Percentiles rank a stretch among this genome's conserved stretches.
These are phyloP conservation scores for Calonectria hongkongensis DNA, from an alignment of 2,329 filamentous ascomycete genomes.

Conservation along the genomic window DNA sequence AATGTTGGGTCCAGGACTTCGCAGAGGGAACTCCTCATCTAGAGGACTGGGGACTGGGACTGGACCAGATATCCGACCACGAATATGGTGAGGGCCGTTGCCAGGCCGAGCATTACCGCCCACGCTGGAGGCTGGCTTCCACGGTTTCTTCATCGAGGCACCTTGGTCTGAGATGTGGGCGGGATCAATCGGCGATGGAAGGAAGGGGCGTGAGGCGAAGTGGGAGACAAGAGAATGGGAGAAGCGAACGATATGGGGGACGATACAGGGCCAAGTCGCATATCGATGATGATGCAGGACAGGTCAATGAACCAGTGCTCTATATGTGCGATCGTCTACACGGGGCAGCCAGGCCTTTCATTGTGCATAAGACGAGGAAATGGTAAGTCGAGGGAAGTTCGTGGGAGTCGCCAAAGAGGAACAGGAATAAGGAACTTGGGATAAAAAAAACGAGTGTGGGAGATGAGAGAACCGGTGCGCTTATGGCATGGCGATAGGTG, in stretches of 20 bases:
- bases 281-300: slow-evolving; percentile 46
- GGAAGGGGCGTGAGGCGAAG: slow-evolving; percentile 42
- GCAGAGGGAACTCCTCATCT: slow-evolving; percentile 74
- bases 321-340: slow-evolving; percentile 52
- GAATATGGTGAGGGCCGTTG: slow-evolving; percentile 67
- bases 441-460: slow-evolving; percentile 50
- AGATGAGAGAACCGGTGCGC: slow-evolving; percentile 42
- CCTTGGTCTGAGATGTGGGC: slow-evolving; percentile 18
- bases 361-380: slow-evolving; percentile 38
- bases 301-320: slow-evolving; percentile 48
- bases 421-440: slow-evolving; percentile 29
- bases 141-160: slow-evolving; percentile 64
- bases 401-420: slow-evolving; percentile 38
- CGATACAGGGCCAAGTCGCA: slow-evolving; percentile 47
- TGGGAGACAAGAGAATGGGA: slow-evolving; percentile 36
- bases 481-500: slow-evolving; percentile 54
- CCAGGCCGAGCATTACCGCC: slow-evolving; percentile 51
- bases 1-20: slow-evolving; percentile 63
- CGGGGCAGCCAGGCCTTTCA: slow-evolving; percentile 53
- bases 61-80: slow-evolving; percentile 77
- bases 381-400: slow-evolving; percentile 41
- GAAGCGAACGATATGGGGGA: slow-evolving; percentile 42
- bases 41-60: slow-evolving; percentile 71
- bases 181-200: slow-evolving; percentile 31
- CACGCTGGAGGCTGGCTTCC: slow-evolving; percentile 66